Evolutionary conservation across 2,329 filamentous ascomycete genomes (phyloP), one percentile per base, ranked within the genome.

Genomic region (Fusarium floridanum): DNA sequence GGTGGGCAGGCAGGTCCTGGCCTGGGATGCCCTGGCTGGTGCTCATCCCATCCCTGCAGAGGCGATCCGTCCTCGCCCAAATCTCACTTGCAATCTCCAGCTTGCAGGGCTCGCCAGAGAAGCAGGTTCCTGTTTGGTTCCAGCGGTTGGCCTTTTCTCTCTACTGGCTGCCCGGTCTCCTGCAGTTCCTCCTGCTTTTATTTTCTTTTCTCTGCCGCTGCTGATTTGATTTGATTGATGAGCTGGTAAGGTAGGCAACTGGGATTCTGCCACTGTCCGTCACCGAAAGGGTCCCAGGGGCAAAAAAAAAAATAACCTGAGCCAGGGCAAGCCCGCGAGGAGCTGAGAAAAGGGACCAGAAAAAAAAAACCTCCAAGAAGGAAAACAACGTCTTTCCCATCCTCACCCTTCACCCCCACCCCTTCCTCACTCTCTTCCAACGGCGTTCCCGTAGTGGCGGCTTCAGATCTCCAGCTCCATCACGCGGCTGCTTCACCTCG

Each of bases 51-150:
- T 79, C 80, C 80, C 80, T 81, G 80, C 80, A 80, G 74, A 77
- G 79, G 74, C 80, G 80, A 81, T 81, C 80, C 77, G 74, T 76
- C 72, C 72, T 77, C 77, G 74, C 64, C 74, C 74, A 80, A 78
- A 79, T 79, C 75, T 79, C 73, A 79, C 77, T 72, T 79, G 76
- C 70, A 79, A 79, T 79, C 77, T 79, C 77, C 76, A 78, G 77
- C 64, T 69, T 71, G 66, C 67, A 71, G 69, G 67, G 61, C 61
- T 43, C 17, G 11, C 17, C 57, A 56, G 55, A 17, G 37, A 43
- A 62, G 64, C 56, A 69, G 63, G 61, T 55, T 55, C 60, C 41
- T 50, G 68, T 67, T 66, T 27, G 67, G 56, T 59, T 59, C 56
- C 56, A 73, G 43, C 53, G 66, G 70, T 43, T 56, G 50, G 37